Conservation (phyloP, 257 asterid species). For the Solanum chmielewskii region DNA sequence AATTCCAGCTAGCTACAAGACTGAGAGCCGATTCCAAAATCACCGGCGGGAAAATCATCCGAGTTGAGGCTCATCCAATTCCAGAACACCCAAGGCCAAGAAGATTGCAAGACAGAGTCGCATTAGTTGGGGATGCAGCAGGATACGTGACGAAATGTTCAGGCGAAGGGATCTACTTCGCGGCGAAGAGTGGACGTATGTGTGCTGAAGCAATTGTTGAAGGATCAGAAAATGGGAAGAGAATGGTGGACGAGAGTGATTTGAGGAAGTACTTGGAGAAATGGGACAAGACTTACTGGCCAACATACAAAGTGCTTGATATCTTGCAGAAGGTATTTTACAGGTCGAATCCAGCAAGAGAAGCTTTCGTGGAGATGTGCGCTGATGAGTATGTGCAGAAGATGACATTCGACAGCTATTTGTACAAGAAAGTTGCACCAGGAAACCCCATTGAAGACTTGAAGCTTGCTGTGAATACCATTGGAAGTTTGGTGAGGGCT, state of each 20-base stretch:
- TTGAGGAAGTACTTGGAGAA: slow-evolving; percentile 67
- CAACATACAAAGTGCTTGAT: slow-evolving; percentile 82
- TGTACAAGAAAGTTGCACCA: slow-evolving; percentile 79
- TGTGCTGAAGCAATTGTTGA: slow-evolving; percentile 87
- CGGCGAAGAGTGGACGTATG: slow-evolving; percentile 90
- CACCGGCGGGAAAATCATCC: slow-evolving; percentile 58
- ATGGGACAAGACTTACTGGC: slow-evolving; percentile 93
- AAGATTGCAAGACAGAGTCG: slow-evolving; percentile 57
- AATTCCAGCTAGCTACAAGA: slow-evolving; percentile 65
- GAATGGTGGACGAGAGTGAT: slow-evolving; percentile 75
- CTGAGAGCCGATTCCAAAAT: slow-evolving; percentile 77
- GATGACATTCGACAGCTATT: slow-evolving; percentile 85
- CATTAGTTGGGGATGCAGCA: slow-evolving; percentile 85
- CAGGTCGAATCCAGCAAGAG: slow-evolving; percentile 79
- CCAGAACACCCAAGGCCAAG: slow-evolving; percentile 85
- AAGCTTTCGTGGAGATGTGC: slow-evolving; percentile 90
- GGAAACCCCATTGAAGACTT: slow-evolving; percentile 87
- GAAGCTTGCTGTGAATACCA: slow-evolving; percentile 79
- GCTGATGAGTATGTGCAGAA: slow-evolving; percentile 90
- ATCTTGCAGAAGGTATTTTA: slow-evolving; percentile 80
- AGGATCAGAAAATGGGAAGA: slow-evolving; percentile 76
- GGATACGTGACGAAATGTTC: slow-evolving; percentile 89
- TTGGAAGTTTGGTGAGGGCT: slow-evolving; percentile 83
- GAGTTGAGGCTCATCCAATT: slow-evolving; percentile 89
- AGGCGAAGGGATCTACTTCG: slow-evolving; percentile 86